Percentiles rank a stretch among this genome's conserved stretches.
These are phyloP conservation scores for Colletotrichum sp. DNA, from an alignment of 2,329 filamentous ascomycete species.

Conservation along the genomic window DNA sequence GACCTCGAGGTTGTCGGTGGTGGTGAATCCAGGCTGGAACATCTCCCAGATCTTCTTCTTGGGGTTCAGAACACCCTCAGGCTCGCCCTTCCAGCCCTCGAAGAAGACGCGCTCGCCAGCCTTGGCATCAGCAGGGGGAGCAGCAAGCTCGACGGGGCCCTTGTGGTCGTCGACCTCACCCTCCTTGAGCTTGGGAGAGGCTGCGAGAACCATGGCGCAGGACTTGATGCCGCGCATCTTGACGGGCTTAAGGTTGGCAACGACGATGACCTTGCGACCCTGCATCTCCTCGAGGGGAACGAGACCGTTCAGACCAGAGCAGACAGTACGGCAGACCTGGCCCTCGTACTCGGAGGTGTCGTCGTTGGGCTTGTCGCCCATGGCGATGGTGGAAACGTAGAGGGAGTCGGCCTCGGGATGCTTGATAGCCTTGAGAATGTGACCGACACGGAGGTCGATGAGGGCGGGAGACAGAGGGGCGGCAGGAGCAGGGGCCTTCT, in stretches of 20 bases:
- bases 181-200: constrained; percentile 82
- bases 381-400: constrained; percentile 93
- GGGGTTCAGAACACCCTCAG: constrained; percentile 92
- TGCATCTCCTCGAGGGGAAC: constrained; percentile 97
- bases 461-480: constrained; percentile 82
- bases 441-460: constrained; percentile 94
- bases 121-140: constrained; percentile 76
- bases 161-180: constrained; percentile 87
- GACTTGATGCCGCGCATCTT: constrained; percentile 92
- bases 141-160: constrained; percentile 90
- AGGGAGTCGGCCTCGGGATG: constrained; percentile 97
- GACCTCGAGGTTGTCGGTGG: constrained; percentile 80
- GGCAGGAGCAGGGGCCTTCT: constrained; percentile 69
- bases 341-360: constrained; percentile 93
- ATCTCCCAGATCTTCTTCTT: constrained; percentile 99
- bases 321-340: constrained; percentile 91
- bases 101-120: constrained; percentile 92
- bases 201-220: constrained; percentile 90
- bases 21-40: constrained; percentile 95
- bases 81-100: constrained; percentile 92
- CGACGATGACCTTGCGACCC: constrained; percentile 89
- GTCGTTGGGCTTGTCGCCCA: constrained; percentile 86
- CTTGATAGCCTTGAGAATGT: constrained; percentile 94
- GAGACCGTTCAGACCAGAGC: constrained; percentile 93
- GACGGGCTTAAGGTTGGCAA: constrained; percentile 98